These are phyloP conservation scores for Domatiomyces globalis DNA, from an alignment of 2,329 filamentous ascomycete species.

Conservation along the genomic window DNA sequence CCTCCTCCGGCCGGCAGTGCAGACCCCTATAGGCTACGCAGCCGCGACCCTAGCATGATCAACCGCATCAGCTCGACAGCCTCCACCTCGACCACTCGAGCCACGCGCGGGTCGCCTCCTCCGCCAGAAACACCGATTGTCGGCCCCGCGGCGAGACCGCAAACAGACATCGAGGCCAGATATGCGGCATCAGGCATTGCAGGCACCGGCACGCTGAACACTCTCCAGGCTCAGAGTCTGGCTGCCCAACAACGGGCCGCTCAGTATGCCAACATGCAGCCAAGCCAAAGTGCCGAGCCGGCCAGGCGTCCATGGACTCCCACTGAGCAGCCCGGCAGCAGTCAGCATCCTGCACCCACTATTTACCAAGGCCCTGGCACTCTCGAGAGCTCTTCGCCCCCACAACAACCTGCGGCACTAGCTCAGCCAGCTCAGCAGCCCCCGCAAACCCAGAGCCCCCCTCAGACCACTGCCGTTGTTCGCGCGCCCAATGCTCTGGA, in stretches of 20 bases:
- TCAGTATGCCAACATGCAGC: slow-evolving; percentile 51
- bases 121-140: slow-evolving; percentile 83
- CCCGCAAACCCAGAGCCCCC: slow-evolving; percentile 14
- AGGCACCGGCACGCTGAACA: slow-evolving; percentile 67
- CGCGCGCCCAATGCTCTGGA: slow-evolving; percentile 58
- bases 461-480: slow-evolving; percentile 13
- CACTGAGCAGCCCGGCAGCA: slow-evolving; percentile 73
- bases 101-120: slow-evolving; percentile 81
- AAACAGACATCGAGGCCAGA: slow-evolving; percentile 74
- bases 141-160: slow-evolving; percentile 37
- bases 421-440: slow-evolving; percentile 20
- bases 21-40: slow-evolving; percentile 29
- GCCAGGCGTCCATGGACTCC: slow-evolving; percentile 72
- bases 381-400: slow-evolving; percentile 41
- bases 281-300: slow-evolving; percentile 23
- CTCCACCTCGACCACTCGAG: slow-evolving; percentile 83
- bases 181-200: slow-evolving; percentile 87
- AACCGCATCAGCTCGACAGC: slow-evolving; percentile 64
- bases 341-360: slow-evolving; percentile 77
- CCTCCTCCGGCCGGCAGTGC: slow-evolving; percentile 33
- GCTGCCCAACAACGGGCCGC: slow-evolving; percentile 60
- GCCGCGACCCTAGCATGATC: slow-evolving; percentile 40
- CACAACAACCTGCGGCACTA: slow-evolving; percentile 29
- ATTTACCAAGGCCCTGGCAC: slow-evolving; percentile 71
- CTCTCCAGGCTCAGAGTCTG: slow-evolving; percentile 67